Evolutionary conservation across 257 asterid species (phyloP), one percentile per base, ranked within the genome.

Genomic region (Fraxinus americana): DNA sequence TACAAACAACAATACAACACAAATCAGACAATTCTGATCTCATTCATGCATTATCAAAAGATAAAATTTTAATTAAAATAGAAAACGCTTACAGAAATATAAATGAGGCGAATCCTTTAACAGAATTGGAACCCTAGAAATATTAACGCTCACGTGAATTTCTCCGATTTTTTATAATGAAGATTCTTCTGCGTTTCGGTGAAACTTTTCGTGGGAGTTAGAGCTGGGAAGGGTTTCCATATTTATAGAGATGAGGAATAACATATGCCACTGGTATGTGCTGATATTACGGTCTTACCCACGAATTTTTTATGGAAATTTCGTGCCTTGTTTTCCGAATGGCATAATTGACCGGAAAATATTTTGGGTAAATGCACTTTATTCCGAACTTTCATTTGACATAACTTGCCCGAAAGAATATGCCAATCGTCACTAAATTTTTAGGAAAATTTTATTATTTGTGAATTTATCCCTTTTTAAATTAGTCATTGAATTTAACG

Each of bases 221-320:
- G 11, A 6, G 0, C 0, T 1, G 13, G n/a, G 54, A 25, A n/a
- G 29, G 13, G 29, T n/a, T 7, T 29, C 5, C 4, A 1, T 19
- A 45, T 75, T 75, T 81, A 84, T 81, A 78, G 10, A 17, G 14
- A 70, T 11, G 6, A 11, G 3, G 67, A 29, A 36, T 38, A 21
- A 9, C 59, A 67, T 5, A 78, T 17, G 79, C 88, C 83, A 36
- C 67, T 78, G 19, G 54, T 71, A 12, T 75, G 4, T 61, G 34
- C 11, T 12, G 71, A 75, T 67, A 71, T 84, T 84, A 84, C 85
- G 75, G 74, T 81, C 66, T 14, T 81, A 50, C 82, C 78, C 32
- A 25, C 2, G 7, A 7, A 7, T 13, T 8, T 36, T 35, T 69
- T 10, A 38, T 30, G 25, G 73, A 69, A 69, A 4, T 32, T 36